phyloP scores from a whole-genome alignment of 2,329 filamentous ascomycete genomes.

The Aspergillaceae sp. region DNA sequence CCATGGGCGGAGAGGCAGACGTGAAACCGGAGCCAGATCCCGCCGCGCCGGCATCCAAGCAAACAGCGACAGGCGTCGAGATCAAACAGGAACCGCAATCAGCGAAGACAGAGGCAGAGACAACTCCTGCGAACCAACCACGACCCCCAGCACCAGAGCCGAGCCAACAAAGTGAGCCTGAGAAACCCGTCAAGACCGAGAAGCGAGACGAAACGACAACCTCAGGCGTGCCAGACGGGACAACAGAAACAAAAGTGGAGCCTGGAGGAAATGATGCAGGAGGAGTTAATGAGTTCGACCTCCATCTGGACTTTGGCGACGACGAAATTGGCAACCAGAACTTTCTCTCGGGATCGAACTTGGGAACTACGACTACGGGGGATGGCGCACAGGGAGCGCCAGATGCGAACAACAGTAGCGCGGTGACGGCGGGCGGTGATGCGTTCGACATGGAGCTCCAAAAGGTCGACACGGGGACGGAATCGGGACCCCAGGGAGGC shows the following conservation, averaged over 20 bases:
- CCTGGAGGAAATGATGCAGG: conserved; percentile 28
- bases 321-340: conserved; percentile 31
- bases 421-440: conserved; percentile 24
- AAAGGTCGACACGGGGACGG: conserved; percentile 11
- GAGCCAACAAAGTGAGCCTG: conserved; percentile 6
- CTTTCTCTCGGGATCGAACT: conserved; percentile 27
- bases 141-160: conserved; percentile 9
- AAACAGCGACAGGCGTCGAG: conserved; percentile 12
- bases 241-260: conserved; percentile 33
- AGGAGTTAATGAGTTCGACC: conserved; percentile 28
- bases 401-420: conserved; percentile 23
- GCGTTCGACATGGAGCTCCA: conserved; percentile 32
- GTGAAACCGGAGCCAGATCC: conserved; percentile 9
- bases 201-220: conserved; percentile 11
- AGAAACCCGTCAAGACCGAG: conserved; percentile 16
- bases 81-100: conserved; percentile 10
- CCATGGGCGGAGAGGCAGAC: conserved; percentile 18
- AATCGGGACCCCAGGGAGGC: background rate
- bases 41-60: conserved; percentile 9
- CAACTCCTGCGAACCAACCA: background rate
- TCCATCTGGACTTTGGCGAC: conserved; percentile 34
- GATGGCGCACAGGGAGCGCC: conserved; percentile 9
- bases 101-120: conserved; percentile 7
- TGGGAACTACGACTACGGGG: conserved; percentile 14
- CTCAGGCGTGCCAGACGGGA: conserved; percentile 13